phyloP scores from a whole-genome alignment of 371 early-diverging fungal species.

The Lichtheimia ramosa region DNA sequence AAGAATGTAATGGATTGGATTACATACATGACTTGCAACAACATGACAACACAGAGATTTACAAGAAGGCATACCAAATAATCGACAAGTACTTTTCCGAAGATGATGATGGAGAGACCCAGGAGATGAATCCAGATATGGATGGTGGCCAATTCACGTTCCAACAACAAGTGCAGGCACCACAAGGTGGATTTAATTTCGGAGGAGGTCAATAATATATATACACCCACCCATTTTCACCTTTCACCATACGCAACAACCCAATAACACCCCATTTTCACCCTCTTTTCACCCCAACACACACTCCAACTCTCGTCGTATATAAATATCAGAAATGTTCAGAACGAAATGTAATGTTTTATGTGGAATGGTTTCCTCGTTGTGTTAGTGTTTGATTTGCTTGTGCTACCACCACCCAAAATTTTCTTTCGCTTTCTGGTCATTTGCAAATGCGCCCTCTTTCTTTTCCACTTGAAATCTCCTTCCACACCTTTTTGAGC shows the following conservation, averaged over 20 bases:
- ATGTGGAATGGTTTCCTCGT: too few relatives aligned
- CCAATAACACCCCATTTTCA: neutral
- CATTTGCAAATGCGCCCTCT: constrained; percentile 1
- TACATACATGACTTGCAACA: constrained; percentile 88
- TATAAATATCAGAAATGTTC: neutral
- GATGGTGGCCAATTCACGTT: constrained; percentile 68
- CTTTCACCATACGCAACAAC: neutral
- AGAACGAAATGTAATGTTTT: too few relatives aligned
- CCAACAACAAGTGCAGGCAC: constrained; percentile 53
- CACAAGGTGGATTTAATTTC: constrained; percentile 75
- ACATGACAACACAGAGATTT: constrained; percentile 92
- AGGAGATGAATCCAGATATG: constrained; percentile 58
- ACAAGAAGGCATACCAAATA: constrained; percentile 92
- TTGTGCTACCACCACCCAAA: too few relatives aligned
- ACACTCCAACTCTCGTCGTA: neutral
- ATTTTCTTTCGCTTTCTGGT: too few relatives aligned
- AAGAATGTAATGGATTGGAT: constrained; percentile 94
- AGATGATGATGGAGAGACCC: constrained; percentile 72
- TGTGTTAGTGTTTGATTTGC: too few relatives aligned
- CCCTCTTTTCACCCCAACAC: neutral
- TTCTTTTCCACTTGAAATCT: constrained; percentile 3
- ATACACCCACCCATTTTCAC: neutral
- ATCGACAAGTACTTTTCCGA: constrained; percentile 95
- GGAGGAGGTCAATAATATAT: constrained; percentile 17
- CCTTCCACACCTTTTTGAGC: neutral